Evolutionary conservation across 2,329 filamentous ascomycete species (phyloP).

Genomic region (Xylariaceae sp.): DNA sequence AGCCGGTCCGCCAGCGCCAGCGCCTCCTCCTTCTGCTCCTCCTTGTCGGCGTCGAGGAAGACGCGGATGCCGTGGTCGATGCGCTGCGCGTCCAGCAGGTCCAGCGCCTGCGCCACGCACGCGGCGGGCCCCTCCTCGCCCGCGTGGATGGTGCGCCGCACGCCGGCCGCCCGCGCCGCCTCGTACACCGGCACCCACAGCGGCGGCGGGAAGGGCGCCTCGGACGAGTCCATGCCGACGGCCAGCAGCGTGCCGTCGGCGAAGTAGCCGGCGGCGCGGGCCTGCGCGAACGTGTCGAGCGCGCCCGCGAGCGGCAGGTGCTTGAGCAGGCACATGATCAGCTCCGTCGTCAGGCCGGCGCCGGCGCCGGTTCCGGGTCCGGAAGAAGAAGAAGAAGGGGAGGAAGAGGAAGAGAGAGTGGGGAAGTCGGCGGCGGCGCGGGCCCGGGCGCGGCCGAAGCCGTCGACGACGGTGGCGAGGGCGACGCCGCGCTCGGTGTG

Average conservation of each 20-base stretch:
- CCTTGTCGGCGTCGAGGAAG: constrained; percentile 19
- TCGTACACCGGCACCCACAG: constrained; percentile 57
- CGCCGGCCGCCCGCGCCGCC: constrained; percentile 41
- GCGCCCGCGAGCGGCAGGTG: constrained; percentile 58
- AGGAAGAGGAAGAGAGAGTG: no score
- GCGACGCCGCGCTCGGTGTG: constrained; percentile 57
- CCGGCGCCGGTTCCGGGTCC: constrained; percentile 52
- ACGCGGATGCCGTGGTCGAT: constrained; percentile 71
- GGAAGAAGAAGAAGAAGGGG: no score
- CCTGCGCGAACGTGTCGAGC: constrained; percentile 35
- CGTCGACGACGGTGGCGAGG: constrained; percentile 56
- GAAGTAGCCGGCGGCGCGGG: constrained; percentile 36
- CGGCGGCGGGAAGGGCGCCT: constrained; percentile 47
- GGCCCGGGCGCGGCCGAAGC: constrained; percentile 52
- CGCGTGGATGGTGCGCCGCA: constrained; percentile 64
- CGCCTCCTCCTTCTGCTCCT: constrained; percentile 45
- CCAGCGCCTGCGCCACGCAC: constrained; percentile 58
- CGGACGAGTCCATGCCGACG: constrained; percentile 62
- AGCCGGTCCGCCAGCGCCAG: constrained; percentile 50
- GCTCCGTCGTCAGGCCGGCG: constrained; percentile 55
- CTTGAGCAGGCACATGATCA: constrained; percentile 67
- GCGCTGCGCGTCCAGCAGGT: constrained; percentile 52
- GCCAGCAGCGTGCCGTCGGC: constrained; percentile 47
- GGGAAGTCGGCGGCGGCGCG: constrained; percentile 55
- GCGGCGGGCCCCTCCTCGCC: constrained; percentile 65